Base-by-base conservation (phyloP, 257 asterid species). In the Solanum gandarillasii region DNA sequence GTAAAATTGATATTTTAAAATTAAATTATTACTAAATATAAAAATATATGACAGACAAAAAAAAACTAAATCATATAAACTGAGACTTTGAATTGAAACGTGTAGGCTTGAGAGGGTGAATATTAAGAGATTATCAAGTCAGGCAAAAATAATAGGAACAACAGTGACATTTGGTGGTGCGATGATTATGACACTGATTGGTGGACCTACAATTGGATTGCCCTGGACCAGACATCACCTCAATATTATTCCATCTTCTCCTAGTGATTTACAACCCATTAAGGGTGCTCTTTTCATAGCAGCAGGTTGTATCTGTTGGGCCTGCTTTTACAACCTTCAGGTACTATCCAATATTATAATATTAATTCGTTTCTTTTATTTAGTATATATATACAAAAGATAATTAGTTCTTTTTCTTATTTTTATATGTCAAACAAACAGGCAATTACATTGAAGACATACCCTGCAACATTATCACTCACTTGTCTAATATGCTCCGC, bases 111-210 rank as follows among this genome's bases (percentile, higher is more conserved):
- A 96, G 91, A 89, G 87, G 88, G 94, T 95, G 91, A 91, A 93
- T 41, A 60, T 93, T 76, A 93, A 55, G 72, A 91, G 87, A 23
- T 8, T 93, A 35, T 86, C 82, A 4, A 95, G 96, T 87, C 95
- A 91, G 71, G 96, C 93, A 11, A 95, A 95, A 86, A 87, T 96
- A 4, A 7, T 89, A 16, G 98, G 98, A 48, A 96, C 98, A 32
- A 8, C 92, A 25, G 94, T 94, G 4, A 95, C 98, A 0, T 91
- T 93, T 23, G 93, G 96, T 20, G 98, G 98, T 35, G 98, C 98
- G 4, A 94, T 94, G 98, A 90, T 95, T 10, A 90, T 95, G 96
- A 93, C 98, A 31, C 86, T 96, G 12, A 46, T 92, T 1, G 72
- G 36, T 31, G 98, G 98, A 62, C 90, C 91, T 2, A 70, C 86